phyloP scores from a whole-genome alignment of 108 stramenopile species.

The Fragilariopsis cylindrus region DNA sequence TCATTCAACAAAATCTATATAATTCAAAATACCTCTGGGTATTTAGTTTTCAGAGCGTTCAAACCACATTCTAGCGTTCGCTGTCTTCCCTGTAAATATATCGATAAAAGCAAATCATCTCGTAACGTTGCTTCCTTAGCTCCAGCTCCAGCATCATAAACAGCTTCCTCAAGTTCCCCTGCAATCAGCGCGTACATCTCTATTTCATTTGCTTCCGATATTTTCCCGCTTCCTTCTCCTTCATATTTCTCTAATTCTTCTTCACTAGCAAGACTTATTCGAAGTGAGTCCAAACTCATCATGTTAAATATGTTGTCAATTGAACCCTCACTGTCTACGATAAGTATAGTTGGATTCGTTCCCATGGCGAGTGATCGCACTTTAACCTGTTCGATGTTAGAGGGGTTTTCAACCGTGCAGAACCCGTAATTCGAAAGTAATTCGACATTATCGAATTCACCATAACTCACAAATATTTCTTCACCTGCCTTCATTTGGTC shows the following conservation, averaged over 20 bases:
- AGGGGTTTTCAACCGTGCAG: constrained; percentile 48
- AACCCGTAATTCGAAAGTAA: constrained; percentile 78
- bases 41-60: constrained; percentile 42
- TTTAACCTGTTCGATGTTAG: constrained; percentile 57
- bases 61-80: constrained; percentile 44
- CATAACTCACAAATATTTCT: constrained; percentile 72
- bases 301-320: constrained; percentile 44
- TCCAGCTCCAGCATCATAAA: constrained; percentile 48
- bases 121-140: constrained; percentile 25
- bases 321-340: constrained; percentile 56
- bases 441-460: constrained; percentile 69
- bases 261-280: constrained; percentile 46
- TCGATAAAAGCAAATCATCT: constrained; percentile 39
- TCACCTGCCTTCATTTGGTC: constrained; percentile 31
- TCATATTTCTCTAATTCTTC: constrained; percentile 50
- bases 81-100: constrained; percentile 47
- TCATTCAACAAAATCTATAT: not conserved
- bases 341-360: constrained; percentile 41
- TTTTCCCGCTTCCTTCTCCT: constrained; percentile 38
- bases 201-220: constrained; percentile 63
- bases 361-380: constrained; percentile 46
- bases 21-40: constrained; percentile 48
- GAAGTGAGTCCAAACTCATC: constrained; percentile 43
- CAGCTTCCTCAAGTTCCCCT: constrained; percentile 57
- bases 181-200: constrained; percentile 69